Conservation (phyloP, 768 basidiomycete genomes). For the Calocybe gangraenosa region DNA sequence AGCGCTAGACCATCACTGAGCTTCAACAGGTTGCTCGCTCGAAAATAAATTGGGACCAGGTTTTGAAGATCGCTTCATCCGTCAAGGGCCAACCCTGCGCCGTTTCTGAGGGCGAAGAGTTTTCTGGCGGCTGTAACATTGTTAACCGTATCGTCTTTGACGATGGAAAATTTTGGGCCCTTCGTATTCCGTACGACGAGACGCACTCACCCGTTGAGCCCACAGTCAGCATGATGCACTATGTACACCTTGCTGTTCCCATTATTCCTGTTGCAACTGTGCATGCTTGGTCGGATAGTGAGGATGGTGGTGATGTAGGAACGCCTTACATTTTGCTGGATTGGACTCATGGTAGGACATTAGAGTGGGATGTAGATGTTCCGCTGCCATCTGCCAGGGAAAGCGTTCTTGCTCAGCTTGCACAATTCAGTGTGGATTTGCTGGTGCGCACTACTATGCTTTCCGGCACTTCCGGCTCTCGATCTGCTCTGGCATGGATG, state of each 20-base stretch:
- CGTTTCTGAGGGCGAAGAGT: conserved; percentile 1
- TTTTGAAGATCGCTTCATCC: conserved; percentile 10
- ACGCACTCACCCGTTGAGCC: conserved; percentile 1
- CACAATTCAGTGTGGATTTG: conserved; percentile 8
- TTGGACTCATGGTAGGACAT: conserved; percentile 6
- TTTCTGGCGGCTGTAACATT: conserved; percentile 11
- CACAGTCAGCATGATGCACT: conserved; percentile 10
- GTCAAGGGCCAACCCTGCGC: conserved; percentile 8
- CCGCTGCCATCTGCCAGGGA: conserved; percentile 6
- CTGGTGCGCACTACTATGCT: conserved; percentile 5
- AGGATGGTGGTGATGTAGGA: conserved; percentile 11
- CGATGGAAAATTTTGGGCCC: conserved; percentile 8
- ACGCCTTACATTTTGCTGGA: conserved; percentile 9
- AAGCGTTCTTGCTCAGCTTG: conserved; percentile 11
- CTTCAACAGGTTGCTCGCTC: conserved; percentile 7
- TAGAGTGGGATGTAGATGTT: conserved; percentile 7
- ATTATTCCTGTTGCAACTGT: conserved; percentile 10
- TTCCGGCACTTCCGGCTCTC: background rate
- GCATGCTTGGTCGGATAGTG: conserved; percentile 10
- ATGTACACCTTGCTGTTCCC: conserved; percentile 4
- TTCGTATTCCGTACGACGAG: conserved; percentile 11
- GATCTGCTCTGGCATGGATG: conserved; percentile 9
- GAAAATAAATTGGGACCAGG: conserved; percentile 13
- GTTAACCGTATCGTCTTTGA: conserved; percentile 8
- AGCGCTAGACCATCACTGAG: conserved; percentile 4